Percentiles rank a stretch among this genome's conserved stretches.
phyloP scores from a whole-genome alignment of 768 basidiomycete genomes.

The Podaxis sp. region DNA sequence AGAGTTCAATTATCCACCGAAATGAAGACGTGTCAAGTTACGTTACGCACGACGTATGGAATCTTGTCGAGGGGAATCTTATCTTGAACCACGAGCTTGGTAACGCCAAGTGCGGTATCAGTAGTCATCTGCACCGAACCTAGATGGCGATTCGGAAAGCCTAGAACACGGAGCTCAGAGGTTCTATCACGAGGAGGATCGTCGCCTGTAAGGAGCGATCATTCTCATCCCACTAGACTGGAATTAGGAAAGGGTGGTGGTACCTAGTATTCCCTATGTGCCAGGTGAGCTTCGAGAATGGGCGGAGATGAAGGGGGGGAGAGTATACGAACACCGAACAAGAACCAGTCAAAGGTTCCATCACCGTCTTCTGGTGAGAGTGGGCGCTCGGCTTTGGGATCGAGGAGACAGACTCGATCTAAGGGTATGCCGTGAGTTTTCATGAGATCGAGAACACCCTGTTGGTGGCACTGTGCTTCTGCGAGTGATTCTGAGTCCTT shows the following conservation, averaged over 20 bases:
- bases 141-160: slow-evolving; percentile 85
- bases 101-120: slow-evolving; percentile 92
- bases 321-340: slow-evolving; percentile 71
- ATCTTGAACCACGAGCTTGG: slow-evolving; percentile 78
- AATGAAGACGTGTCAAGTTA: not conserved
- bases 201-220: slow-evolving; percentile 56
- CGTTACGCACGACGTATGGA: slow-evolving; percentile 58
- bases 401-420: slow-evolving; percentile 84
- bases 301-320: not conserved
- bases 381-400: slow-evolving; percentile 75
- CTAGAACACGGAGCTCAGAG: slow-evolving; percentile 78
- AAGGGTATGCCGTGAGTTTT: slow-evolving; percentile 36
- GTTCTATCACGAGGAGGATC: slow-evolving; percentile 96
- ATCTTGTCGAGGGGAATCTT: slow-evolving; percentile 73
- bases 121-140: slow-evolving; percentile 97
- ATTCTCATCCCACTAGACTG: not conserved
- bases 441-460: slow-evolving; percentile 62
- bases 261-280: slow-evolving; percentile 35
- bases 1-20: not conserved
- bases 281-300: not conserved
- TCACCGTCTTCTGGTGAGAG: slow-evolving; percentile 78
- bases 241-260: slow-evolving; percentile 2
- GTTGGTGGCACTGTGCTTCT: slow-evolving; percentile 43
- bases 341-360: slow-evolving; percentile 78
- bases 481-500: slow-evolving; percentile 24